Percentiles rank a stretch among this genome's conserved stretches.
These are phyloP conservation scores for Phytopythium helicoides DNA, from an alignment of 352 stramenopile species.

Conservation along the genomic window DNA sequence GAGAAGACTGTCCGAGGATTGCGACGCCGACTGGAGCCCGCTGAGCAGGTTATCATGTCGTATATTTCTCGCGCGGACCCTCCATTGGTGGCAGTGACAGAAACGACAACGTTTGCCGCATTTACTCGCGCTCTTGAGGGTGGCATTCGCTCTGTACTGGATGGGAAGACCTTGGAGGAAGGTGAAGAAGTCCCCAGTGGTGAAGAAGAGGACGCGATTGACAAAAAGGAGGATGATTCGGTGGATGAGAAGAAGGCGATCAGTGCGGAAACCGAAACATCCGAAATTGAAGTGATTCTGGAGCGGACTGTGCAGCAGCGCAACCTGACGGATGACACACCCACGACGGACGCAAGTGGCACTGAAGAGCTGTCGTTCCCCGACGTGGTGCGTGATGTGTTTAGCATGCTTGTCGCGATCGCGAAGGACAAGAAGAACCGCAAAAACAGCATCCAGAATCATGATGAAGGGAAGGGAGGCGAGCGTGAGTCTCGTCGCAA, in stretches of 20 bases:
- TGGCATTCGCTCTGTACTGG: conserved; percentile 28
- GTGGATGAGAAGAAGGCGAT: too few relatives aligned
- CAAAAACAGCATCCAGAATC: conserved; percentile 13
- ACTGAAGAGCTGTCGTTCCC: conserved; percentile 23
- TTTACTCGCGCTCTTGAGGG: conserved; percentile 33
- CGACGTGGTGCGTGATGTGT: conserved; percentile 34
- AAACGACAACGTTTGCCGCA: conserved; percentile 32
- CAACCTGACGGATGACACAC: conserved; percentile 7
- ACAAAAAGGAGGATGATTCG: conserved; percentile 4
- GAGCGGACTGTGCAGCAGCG: conserved; percentile 24
- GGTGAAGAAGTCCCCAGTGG: conserved; percentile 40
- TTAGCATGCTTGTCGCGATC: conserved; percentile 34
- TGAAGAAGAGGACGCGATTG: conserved; percentile 8
- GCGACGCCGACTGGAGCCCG: conserved; percentile 27
- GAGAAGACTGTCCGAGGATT: conserved; percentile 47
- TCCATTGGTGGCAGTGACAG: conserved; percentile 23
- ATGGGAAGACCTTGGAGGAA: conserved; percentile 58
- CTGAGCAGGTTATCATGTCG: conserved; percentile 16
- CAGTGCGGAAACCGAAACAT: too few relatives aligned
- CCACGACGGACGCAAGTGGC: background rate
- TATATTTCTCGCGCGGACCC: conserved; percentile 28
- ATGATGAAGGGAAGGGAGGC: conserved; percentile 10
- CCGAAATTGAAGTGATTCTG: conserved; percentile 10
- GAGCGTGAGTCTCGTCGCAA: conserved; percentile 23
- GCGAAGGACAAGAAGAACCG: conserved; percentile 36